Conservation (phyloP, 2,329 filamentous ascomycete species). For the Aspergillus terreus region DNA sequence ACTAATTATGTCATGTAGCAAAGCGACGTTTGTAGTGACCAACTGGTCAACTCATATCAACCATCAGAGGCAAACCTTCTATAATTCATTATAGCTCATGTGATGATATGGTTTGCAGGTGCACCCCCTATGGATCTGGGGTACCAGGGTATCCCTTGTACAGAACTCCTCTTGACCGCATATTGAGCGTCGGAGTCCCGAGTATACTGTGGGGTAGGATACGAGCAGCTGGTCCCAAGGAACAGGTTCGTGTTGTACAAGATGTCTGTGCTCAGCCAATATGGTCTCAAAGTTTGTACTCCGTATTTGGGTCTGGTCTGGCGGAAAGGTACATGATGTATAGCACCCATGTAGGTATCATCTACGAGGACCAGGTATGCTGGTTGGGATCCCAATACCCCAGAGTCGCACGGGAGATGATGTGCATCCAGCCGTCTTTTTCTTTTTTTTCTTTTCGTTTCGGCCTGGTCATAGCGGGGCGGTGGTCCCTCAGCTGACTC, state of each 20-base stretch:
- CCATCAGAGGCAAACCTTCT: too few species aligned
- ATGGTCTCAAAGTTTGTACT: not conserved
- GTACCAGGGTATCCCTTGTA: too few species aligned
- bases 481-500: constrained; percentile 2
- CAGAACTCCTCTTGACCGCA: too few species aligned
- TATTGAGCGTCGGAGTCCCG: too few species aligned
- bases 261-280: not conserved
- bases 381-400: not conserved
- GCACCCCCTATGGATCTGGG: too few species aligned
- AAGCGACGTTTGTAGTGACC: too few species aligned
- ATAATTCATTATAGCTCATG: too few species aligned
- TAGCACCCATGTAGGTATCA: too few species aligned
- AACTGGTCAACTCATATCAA: too few species aligned
- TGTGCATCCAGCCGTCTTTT: not conserved
- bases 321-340: not conserved
- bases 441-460: not conserved
- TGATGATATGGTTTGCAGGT: too few species aligned
- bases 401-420: not conserved
- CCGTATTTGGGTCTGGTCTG: not conserved
- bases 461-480: not conserved
- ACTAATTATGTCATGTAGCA: too few species aligned
- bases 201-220: not conserved
- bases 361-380: too few species aligned
- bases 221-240: not conserved
- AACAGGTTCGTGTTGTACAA: not conserved